Evolutionary conservation across 176 grass and related monocot genomes (phyloP).

Genomic region (Aegilops bicornis): DNA sequence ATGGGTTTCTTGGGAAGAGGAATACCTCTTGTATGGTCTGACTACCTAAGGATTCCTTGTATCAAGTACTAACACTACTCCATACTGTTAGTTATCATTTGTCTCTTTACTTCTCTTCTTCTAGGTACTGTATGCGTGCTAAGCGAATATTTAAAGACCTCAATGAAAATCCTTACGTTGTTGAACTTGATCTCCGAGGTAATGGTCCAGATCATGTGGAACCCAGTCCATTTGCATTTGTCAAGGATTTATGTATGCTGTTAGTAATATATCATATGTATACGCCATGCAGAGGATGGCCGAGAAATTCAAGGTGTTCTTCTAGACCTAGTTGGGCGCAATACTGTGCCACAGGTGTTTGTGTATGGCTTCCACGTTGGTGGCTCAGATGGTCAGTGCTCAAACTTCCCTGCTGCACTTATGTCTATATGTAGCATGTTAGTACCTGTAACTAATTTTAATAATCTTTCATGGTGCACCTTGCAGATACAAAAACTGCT

Average conservation of each 20-base stretch:
- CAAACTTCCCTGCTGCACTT: conserved; percentile 8
- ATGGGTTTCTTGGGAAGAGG: background rate
- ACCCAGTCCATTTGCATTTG: background rate
- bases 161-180: conserved; percentile 66
- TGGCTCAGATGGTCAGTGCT: conserved; percentile 75
- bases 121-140: conserved; percentile 68
- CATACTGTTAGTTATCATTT: background rate
- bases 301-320: conserved; percentile 81
- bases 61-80: background rate
- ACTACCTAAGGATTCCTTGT: background rate
- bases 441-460: background rate
- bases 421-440: background rate
- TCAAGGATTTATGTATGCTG: background rate
- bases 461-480: background rate
- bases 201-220: conserved; percentile 27
- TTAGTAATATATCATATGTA: conserved; percentile 9
- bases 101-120: conserved; percentile 6
- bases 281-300: conserved; percentile 55
- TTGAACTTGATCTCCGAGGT: conserved; percentile 95
- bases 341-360: conserved; percentile 93
- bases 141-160: conserved; percentile 81
- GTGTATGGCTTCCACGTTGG: conserved; percentile 86
- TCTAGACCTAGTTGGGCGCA: conserved; percentile 74
- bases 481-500: conserved; percentile 56
- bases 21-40: background rate